phyloP scores from a whole-genome alignment of 2,329 filamentous ascomycete genomes.

The Scedosporium dehoogii region DNA sequence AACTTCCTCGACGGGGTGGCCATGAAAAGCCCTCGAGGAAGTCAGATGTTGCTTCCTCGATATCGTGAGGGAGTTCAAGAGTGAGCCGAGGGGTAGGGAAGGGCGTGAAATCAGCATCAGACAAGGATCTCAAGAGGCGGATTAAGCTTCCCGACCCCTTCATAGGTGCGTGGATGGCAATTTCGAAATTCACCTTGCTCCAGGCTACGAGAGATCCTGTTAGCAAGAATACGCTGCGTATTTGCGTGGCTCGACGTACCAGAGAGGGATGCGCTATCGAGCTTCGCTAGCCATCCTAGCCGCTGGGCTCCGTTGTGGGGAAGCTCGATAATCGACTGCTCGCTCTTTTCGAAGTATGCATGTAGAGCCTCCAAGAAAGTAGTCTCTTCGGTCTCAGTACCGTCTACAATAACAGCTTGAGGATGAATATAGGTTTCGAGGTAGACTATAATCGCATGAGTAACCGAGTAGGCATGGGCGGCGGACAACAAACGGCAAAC shows the following conservation, averaged over 20 bases:
- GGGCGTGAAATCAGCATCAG: constrained; percentile 64
- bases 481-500: constrained; percentile 12
- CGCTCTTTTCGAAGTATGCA: constrained; percentile 38
- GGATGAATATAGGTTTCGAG: constrained; percentile 68
- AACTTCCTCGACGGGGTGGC: constrained; percentile 39
- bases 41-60: constrained; percentile 54
- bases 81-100: constrained; percentile 64
- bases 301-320: constrained; percentile 52
- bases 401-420: constrained; percentile 65
- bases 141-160: constrained; percentile 65
- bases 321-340: constrained; percentile 63
- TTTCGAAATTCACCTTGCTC: constrained; percentile 70
- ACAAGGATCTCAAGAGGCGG: constrained; percentile 66
- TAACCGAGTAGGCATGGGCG: background rate
- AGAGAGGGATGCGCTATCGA: constrained; percentile 63
- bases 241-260: constrained; percentile 29
- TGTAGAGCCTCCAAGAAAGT: constrained; percentile 57
- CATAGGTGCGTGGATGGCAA: constrained; percentile 68
- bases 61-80: constrained; percentile 65
- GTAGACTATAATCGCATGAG: constrained; percentile 36
- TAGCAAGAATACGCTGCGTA: background rate
- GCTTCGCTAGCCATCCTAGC: constrained; percentile 66
- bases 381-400: constrained; percentile 52
- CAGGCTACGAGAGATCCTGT: constrained; percentile 43
- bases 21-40: constrained; percentile 59